Evolutionary conservation across 2,329 filamentous ascomycete genomes (phyloP).

Genomic region (Fusarium subglutinans): DNA sequence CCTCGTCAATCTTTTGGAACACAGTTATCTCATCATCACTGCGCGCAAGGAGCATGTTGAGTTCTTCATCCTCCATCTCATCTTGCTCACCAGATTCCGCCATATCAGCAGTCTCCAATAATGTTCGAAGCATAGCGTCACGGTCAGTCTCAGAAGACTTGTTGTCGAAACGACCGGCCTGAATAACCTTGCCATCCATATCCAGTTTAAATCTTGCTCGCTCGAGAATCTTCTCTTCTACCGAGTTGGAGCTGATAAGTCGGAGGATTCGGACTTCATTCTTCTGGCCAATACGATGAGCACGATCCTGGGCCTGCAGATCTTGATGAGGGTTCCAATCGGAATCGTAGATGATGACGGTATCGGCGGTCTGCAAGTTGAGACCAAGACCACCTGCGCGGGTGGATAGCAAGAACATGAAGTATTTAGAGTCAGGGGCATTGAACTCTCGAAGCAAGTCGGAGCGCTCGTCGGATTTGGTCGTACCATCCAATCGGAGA

Average conservation of each 20-base stretch:
- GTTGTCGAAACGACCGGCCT: conserved; percentile 99
- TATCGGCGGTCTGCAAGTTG: conserved; percentile 96
- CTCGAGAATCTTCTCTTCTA: conserved; percentile 98
- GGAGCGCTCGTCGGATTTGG: conserved; percentile 96
- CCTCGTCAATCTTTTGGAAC: conserved; percentile 86
- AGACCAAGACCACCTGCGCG: conserved; percentile 97
- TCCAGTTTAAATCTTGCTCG: conserved; percentile 97
- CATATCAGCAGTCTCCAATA: conserved; percentile 85
- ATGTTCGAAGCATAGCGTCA: conserved; percentile 93
- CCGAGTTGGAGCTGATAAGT: conserved; percentile 94
- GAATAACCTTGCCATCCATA: conserved; percentile 99
- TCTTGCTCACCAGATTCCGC: conserved; percentile 79
- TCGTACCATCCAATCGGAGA: conserved; percentile 93
- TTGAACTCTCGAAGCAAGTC: conserved; percentile 92
- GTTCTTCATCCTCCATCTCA: conserved; percentile 98
- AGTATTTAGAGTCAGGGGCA: conserved; percentile 87
- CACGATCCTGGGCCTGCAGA: conserved; percentile 98
- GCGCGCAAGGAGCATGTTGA: conserved; percentile 93
- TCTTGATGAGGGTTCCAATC: conserved; percentile 99
- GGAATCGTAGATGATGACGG: conserved; percentile 99
- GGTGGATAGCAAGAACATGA: conserved; percentile 98
- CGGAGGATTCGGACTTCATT: conserved; percentile 97
- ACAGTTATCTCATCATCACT: conserved; percentile 78
- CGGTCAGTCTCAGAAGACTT: conserved; percentile 98
- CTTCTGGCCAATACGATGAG: conserved; percentile 99